Base-by-base conservation (phyloP, 306 rosid species). In the Fagus crenata region DNA sequence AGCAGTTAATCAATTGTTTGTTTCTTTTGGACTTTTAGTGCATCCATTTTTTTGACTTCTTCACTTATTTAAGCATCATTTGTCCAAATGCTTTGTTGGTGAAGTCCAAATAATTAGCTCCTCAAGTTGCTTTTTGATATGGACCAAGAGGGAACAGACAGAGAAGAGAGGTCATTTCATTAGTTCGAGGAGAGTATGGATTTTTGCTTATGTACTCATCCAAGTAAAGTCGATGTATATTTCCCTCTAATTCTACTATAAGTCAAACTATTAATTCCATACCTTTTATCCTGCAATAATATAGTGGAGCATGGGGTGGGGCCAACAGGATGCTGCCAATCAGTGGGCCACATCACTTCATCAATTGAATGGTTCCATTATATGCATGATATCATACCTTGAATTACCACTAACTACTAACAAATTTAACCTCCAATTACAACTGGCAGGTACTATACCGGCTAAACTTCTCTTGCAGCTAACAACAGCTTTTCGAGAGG, bases 391-490 rank as follows among this genome's bases (percentile, higher is more conserved):
- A 67, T 37, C 49, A 6, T 7, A n/a, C 49, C 71, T 17, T 37
- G 11, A 67, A 39, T 67, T 40, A 12, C 65, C 37, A 59, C 35
- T 67, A 43, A n/a, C 49, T 43, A 73, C 59, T 75, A 75, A 76
- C 73, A 63, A 70, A 65, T 56, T 14, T 72, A 64, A 59, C 67
- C 60, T 76, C 67, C 60, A 33, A 81, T 78, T 64, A 58, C 76
- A 64, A 76, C 79, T 81, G 75, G 77, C 80, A 96, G 99, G 99
- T 74, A 96, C 99, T 42, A 83, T 96, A 85, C 99, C 99, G 0
- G 91, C 96, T 73, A 96, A 96, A 83, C 97, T 96, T 80, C 13
- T 96, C 73, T 80, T 92, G 84, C 99, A 96, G 88, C 93, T 96
- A 72, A 89, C 98, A 31, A 85, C 99, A 18, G 99, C 98, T 73